A percentile compares a stretch with the other conserved stretches of the same genome.
phyloP scores from a whole-genome alignment of 306 rosid genomes.

The Acacia melanoxylon region DNA sequence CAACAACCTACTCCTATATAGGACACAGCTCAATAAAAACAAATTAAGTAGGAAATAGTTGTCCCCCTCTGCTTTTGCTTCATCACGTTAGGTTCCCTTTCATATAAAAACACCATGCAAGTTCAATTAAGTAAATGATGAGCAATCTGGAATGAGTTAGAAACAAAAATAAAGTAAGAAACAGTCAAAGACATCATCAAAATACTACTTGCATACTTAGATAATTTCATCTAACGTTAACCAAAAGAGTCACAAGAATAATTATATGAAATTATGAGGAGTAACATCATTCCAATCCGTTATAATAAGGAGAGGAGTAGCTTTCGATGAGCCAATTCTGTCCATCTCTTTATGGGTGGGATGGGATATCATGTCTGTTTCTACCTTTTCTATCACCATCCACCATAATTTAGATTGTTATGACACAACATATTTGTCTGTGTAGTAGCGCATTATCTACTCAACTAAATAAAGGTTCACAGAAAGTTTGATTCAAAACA shows the following conservation, averaged over 20 bases:
- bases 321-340: conserved; percentile 9
- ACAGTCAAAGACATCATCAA: neutral
- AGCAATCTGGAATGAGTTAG: conserved; percentile 1
- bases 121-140: conserved; percentile 8
- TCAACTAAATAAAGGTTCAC: neutral
- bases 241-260: neutral
- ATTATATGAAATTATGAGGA: neutral
- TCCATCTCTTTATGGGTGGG: conserved; percentile 10
- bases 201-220: neutral
- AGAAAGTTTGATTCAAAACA: neutral
- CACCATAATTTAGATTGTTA: conserved; percentile 2
- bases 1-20: conserved; percentile 46
- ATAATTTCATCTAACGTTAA: neutral
- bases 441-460: neutral
- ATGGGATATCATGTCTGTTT: neutral
- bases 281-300: neutral
- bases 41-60: neutral
- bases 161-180: neutral
- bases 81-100: conserved; percentile 21
- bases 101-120: conserved; percentile 9
- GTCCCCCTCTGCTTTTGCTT: conserved; percentile 27
- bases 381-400: neutral
- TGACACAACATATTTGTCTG: neutral
- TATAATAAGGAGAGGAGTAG: neutral
- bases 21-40: conserved; percentile 20